These are phyloP conservation scores for Colletotrichum salicis DNA, from an alignment of 2,329 filamentous ascomycete genomes.

Conservation along the genomic window DNA sequence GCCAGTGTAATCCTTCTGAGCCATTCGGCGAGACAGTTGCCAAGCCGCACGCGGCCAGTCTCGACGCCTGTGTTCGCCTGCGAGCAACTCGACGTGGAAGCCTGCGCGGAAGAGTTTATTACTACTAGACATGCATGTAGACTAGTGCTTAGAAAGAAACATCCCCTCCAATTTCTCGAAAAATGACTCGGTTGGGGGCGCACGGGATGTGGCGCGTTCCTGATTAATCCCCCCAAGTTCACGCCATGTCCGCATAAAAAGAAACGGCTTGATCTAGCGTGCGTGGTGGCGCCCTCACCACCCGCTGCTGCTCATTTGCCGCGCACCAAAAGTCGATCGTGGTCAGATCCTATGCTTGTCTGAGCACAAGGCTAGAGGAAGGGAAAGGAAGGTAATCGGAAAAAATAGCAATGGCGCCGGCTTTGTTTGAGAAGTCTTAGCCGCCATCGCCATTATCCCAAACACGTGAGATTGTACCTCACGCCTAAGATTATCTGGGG, in stretches of 20 bases:
- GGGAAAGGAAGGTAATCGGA: neutral
- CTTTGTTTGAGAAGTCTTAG: conserved; percentile 13
- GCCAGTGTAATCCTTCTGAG: neutral
- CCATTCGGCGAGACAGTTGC: conserved; percentile 1
- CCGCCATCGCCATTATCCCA: neutral
- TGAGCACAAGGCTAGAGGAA: conserved; percentile 13
- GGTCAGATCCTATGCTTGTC: conserved; percentile 24
- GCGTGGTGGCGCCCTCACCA: conserved; percentile 24
- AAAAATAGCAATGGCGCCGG: conserved; percentile 26
- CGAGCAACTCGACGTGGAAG: neutral
- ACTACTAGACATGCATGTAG: conserved; percentile 17
- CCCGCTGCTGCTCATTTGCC: conserved; percentile 22
- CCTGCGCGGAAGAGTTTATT: neutral
- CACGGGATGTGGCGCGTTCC: conserved; percentile 20
- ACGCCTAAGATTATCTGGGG: conserved; percentile 25
- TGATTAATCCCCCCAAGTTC: conserved; percentile 1
- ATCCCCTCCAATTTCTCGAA: neutral
- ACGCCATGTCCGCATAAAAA: conserved; percentile 16
- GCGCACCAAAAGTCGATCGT: neutral
- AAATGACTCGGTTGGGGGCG: conserved; percentile 5
- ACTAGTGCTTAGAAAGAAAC: conserved; percentile 8
- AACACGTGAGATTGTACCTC: conserved; percentile 11
- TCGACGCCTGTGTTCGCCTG: neutral
- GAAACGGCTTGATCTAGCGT: conserved; percentile 27
- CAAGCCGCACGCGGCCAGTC: conserved; percentile 3